Percentiles rank a stretch among this genome's conserved stretches.
Evolutionary conservation across 179 eudicot species (phyloP).

Genomic region (Drosera spatulata): DNA sequence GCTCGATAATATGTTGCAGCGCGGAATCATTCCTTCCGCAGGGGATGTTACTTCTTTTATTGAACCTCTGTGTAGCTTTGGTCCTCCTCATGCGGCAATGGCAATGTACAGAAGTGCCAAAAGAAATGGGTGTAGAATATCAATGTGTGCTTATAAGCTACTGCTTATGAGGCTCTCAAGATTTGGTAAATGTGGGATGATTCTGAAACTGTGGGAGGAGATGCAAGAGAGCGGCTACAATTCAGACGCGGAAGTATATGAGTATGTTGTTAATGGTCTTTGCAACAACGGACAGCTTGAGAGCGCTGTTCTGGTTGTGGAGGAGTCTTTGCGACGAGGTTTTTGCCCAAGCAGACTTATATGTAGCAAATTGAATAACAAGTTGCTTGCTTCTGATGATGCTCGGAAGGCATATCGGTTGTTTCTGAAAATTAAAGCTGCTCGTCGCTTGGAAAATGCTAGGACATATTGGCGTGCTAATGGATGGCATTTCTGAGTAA

Average conservation of each 20-base stretch:
- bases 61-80: conserved; percentile 69
- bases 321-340: conserved; percentile 65
- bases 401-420: conserved; percentile 67
- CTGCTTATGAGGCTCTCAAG: conserved; percentile 69
- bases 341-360: conserved; percentile 76
- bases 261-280: conserved; percentile 65
- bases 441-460: conserved; percentile 59
- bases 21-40: conserved; percentile 46
- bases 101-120: conserved; percentile 64
- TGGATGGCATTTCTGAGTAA: conserved; percentile 75
- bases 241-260: conserved; percentile 71
- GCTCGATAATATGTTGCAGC: conserved; percentile 63
- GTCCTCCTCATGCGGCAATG: conserved; percentile 94
- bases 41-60: conserved; percentile 69
- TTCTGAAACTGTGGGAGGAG: conserved; percentile 69
- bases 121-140: conserved; percentile 47
- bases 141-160: conserved; percentile 60
- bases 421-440: conserved; percentile 51
- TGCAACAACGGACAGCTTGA: conserved; percentile 88
- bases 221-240: conserved; percentile 69
- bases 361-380: conserved; percentile 60
- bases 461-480: conserved; percentile 63
- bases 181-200: conserved; percentile 87
- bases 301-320: conserved; percentile 67
- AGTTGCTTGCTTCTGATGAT: conserved; percentile 51